Base-by-base conservation (phyloP, 2,329 filamentous ascomycete species). In the Didymella keratinophila region DNA sequence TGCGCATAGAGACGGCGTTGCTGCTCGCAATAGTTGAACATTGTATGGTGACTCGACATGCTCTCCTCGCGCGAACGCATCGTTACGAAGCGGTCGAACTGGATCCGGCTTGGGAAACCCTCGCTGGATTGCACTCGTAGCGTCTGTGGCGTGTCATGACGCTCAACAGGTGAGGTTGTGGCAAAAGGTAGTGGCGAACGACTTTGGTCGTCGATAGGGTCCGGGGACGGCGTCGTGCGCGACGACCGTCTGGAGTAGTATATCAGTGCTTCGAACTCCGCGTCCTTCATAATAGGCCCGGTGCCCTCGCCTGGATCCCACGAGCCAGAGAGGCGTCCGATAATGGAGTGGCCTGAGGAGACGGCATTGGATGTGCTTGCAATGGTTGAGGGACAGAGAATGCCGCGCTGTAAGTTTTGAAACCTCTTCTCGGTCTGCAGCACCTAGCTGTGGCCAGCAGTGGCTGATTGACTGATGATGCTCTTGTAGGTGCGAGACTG, bases 381-480 rank as follows among this genome's bases (percentile, higher is more conserved):
- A 7, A 11, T 9, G 9, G 9, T 5, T 11, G 3, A 39, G 36
- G 10, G 18, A n/a, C 1, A 18, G 1, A 2, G n/a, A 18, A 11
- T 20, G 9, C 16, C n/a, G n/a, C 36, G n/a, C 25, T 32, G 14
- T 16, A 28, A 14, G 10, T 16, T 23, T 4, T 16, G 32, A 2
- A 51, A 51, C 0, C 5, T 23, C 32, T 14, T 47, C 42, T 11
- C n/a, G 20, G 51, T 51, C 14, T 46, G 32, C 20, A 56, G 54
- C 47, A 56, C 41, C 54, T 51, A 56, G 47, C 47, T 42, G 27
- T 46, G 41, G 16, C 7, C 47, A 8, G 45, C 41, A 12, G 18
- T 16, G 7, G 28, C 32, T 2, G 47, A 51, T 12, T 30, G 34
- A 16, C 10, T 36, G 28, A 56, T 20, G 18, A 47, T 36, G 25